Evolutionary conservation across 768 basidiomycete genomes (phyloP), one percentile per base, ranked within the genome.

Genomic region (Pisolithus microcarpus): DNA sequence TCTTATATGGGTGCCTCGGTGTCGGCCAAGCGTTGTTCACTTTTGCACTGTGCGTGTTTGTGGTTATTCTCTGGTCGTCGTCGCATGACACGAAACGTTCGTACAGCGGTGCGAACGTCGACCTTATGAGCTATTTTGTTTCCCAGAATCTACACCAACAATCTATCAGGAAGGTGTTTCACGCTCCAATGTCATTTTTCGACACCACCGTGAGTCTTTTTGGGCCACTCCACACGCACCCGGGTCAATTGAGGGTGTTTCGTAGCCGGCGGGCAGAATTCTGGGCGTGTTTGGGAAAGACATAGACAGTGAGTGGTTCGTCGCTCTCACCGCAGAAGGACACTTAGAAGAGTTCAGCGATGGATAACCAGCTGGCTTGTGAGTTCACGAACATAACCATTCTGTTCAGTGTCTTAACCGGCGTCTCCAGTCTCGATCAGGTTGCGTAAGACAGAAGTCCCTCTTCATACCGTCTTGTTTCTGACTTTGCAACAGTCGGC

Each of bases 131-230:
- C 0, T 77, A 73, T 59, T 72, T 75, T 49, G 82, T 81, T 4
- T 84, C 84, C 2, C 73, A 73, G 52, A 82, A 80, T 53, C 66
- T 89, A 2, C 85, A 89, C 59, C 71, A 76, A 45, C 62, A 72
- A 42, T 77, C 82, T 0, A 70, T 84, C 23, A 64, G 65, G 23
- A 76, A 79, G 48, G 73, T 85, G 23, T 81, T 85, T 59, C 75
- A 78, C 61, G 85, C 86, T 0, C 85, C 85, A 0, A 87, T 85
- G 81, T 74, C 79, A 2, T 87, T 87, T 67, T 90, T 88, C 57
- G 87, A 89, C 62, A 84, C 77, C 1, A 82, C 81, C 16, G 78
- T 77, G 55, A 56, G 64, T 49, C n/a, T 13, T 23, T 30, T 21
- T 18, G 8, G 4, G 24, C 6, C 10, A 42, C 7, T 15, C n/a